phyloP scores from a whole-genome alignment of 768 basidiomycete genomes.

The Filobasidium floriforme region DNA sequence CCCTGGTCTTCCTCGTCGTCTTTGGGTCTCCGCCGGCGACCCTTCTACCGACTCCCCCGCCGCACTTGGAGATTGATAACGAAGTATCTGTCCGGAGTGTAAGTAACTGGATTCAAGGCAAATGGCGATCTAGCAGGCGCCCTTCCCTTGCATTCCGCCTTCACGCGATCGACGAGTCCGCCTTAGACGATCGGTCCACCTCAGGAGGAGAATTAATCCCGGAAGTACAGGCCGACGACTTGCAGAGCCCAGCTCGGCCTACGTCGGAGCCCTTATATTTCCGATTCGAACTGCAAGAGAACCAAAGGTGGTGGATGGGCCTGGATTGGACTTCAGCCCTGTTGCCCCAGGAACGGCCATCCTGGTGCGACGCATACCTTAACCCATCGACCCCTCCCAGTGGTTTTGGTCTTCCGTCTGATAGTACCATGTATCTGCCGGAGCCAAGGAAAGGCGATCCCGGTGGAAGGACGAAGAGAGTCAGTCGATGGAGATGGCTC shows the following conservation, averaged over 20 bases:
- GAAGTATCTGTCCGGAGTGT: conserved; percentile 53
- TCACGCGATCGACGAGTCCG: conserved; percentile 34
- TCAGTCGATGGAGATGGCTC: conserved; percentile 79
- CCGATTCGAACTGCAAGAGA: conserved; percentile 83
- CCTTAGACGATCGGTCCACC: background rate
- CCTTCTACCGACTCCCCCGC: conserved; percentile 34
- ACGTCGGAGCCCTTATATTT: conserved; percentile 49
- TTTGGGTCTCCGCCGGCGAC: conserved; percentile 57
- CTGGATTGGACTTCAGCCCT: conserved; percentile 92
- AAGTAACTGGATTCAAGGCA: conserved; percentile 65
- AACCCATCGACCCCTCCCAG: conserved; percentile 62
- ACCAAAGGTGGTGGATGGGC: conserved; percentile 97
- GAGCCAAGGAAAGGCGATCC: conserved; percentile 36
- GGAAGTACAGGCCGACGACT: conserved; percentile 15
- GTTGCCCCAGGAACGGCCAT: conserved; percentile 78
- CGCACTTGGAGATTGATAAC: conserved; percentile 55
- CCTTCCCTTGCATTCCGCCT: conserved; percentile 55
- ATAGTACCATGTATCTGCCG: conserved; percentile 44
- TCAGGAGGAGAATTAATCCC: background rate
- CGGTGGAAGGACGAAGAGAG: conserved; percentile 55
- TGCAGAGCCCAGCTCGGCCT: background rate
- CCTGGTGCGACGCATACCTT: conserved; percentile 68
- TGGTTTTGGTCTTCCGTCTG: conserved; percentile 59
- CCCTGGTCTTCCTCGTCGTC: conserved; percentile 60
- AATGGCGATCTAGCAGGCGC: conserved; percentile 52